Evolutionary conservation across 2,329 filamentous ascomycete genomes (phyloP), one percentile per base, ranked within the genome.

Genomic region (Berkeleyomyces rouxiae): DNA sequence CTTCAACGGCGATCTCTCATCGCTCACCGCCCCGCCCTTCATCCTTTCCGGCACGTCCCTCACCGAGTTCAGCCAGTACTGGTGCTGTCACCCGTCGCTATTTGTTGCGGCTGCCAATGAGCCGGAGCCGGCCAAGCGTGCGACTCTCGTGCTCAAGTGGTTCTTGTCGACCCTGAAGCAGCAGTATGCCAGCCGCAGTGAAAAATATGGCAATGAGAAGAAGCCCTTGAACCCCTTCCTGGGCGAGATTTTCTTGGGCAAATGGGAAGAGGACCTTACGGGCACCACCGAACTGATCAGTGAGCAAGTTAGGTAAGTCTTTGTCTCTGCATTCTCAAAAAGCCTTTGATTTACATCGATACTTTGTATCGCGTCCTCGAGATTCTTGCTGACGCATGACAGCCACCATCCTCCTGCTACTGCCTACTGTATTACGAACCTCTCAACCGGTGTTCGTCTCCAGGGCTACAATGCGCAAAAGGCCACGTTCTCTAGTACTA

Each of bases 161-260:
- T 97, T 96, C 76, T 76, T 97, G 62, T 91, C 85, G 70, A 96
- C 91, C 3, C 79, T 97, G 61, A 95, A 93, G 77, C 89, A 95
- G 74, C 90, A 95, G 72, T 84, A 85, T 69, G 82, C 82, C 64
- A 83, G 78, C 70, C 79, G 81, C 64, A 95, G 88, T 71, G 91
- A 96, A 68, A 77, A 84, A 68, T 84, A 80, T 67, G 90, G 90
- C 59, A 93, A 90, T 70, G 92, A 96, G 79, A 97, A 97, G 83
- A 99, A 97, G 78, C 92, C 92, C 2, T 76, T 99, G 65, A 97
- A 99, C 71, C 93, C 93, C 0, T 97, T 99, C 75, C 76, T 99
- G 43, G 92, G 92, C 63, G 92, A 99, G 77, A 81, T 97, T 42
- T 97, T 96, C 75, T 74, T 97, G 37, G 93, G 92, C 33, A 87